Percentiles rank a stretch among this genome's conserved stretches.
These are phyloP conservation scores for Aspergillus ochraceus DNA, from an alignment of 2,329 filamentous ascomycete species.

Conservation along the genomic window DNA sequence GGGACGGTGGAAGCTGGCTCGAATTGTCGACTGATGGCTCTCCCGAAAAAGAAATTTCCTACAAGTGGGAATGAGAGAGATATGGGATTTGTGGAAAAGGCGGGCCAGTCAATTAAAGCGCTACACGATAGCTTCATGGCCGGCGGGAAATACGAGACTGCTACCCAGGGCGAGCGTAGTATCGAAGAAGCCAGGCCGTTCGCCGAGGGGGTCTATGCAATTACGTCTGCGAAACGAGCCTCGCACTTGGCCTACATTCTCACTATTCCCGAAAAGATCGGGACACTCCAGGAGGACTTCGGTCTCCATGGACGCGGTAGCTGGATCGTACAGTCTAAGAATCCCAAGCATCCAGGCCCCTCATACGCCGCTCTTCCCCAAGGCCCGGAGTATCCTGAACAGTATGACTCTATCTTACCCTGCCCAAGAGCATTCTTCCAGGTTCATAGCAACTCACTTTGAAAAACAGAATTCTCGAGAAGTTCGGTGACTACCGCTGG, in stretches of 20 bases:
- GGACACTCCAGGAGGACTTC: constrained; percentile 72
- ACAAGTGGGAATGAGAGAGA: constrained; percentile 67
- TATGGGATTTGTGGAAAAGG: constrained; percentile 81
- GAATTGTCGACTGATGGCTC: constrained; percentile 70
- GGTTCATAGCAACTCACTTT: not conserved
- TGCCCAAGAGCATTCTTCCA: not conserved
- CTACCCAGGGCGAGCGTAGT: constrained; percentile 69
- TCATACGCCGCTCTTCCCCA: constrained; percentile 63
- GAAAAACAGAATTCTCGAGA: constrained; percentile 62
- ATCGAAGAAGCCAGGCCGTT: constrained; percentile 69
- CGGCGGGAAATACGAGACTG: constrained; percentile 69
- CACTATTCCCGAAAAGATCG: constrained; percentile 69
- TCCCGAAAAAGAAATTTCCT: constrained; percentile 84
- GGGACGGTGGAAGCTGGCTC: constrained; percentile 55
- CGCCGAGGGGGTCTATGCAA: constrained; percentile 83
- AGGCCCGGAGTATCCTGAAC: constrained; percentile 67
- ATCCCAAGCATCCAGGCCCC: constrained; percentile 69
- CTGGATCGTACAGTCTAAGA: constrained; percentile 78
- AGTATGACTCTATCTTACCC: constrained; percentile 49
- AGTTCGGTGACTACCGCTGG: constrained; percentile 75
- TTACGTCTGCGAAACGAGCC: constrained; percentile 69
- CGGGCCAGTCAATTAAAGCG: constrained; percentile 62
- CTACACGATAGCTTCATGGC: constrained; percentile 72
- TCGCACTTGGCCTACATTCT: constrained; percentile 79
- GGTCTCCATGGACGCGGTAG: constrained; percentile 71